Conservation (phyloP, 352 stramenopile genomes). For the Globisporangium viniferum region DNA sequence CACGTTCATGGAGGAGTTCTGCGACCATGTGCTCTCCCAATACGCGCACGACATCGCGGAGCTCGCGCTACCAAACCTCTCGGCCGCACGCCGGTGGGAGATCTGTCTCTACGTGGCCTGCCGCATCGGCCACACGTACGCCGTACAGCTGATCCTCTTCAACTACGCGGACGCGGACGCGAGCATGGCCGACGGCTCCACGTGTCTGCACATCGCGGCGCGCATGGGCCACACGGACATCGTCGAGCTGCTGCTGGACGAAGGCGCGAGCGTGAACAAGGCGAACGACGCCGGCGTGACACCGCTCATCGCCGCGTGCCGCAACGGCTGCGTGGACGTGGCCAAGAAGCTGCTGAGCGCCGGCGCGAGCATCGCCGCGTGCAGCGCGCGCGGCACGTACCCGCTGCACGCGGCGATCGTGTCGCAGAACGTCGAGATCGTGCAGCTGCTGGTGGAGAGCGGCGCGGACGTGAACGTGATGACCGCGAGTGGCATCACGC, state of each 20-base stretch:
- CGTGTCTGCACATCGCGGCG: slow-evolving; percentile 69
- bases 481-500: slow-evolving; percentile 69
- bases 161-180: slow-evolving; percentile 69
- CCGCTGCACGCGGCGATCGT: slow-evolving; percentile 66
- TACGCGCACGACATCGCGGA: slow-evolving; percentile 66
- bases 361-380: slow-evolving; percentile 37
- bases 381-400: slow-evolving; percentile 56
- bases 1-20: slow-evolving; percentile 81
- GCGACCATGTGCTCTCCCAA: slow-evolving; percentile 57
- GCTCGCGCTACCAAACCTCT: slow-evolving; percentile 43
- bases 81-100: slow-evolving; percentile 57
- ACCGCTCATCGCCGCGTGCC: slow-evolving; percentile 65
- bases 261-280: slow-evolving; percentile 61
- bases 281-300: slow-evolving; percentile 63
- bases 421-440: slow-evolving; percentile 60
- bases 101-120: slow-evolving; percentile 72
- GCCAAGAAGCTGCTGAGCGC: slow-evolving; percentile 51
- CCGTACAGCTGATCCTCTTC: slow-evolving; percentile 70
- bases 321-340: slow-evolving; percentile 55
- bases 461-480: slow-evolving; percentile 70
- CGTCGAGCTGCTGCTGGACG: slow-evolving; percentile 56
- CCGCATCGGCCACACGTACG: slow-evolving; percentile 70
- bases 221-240: slow-evolving; percentile 69
- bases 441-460: slow-evolving; percentile 56
- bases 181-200: slow-evolving; percentile 54